Evolutionary conservation across 352 stramenopile genomes (phyloP).

Genomic region (Phytophthora podocarpi): DNA sequence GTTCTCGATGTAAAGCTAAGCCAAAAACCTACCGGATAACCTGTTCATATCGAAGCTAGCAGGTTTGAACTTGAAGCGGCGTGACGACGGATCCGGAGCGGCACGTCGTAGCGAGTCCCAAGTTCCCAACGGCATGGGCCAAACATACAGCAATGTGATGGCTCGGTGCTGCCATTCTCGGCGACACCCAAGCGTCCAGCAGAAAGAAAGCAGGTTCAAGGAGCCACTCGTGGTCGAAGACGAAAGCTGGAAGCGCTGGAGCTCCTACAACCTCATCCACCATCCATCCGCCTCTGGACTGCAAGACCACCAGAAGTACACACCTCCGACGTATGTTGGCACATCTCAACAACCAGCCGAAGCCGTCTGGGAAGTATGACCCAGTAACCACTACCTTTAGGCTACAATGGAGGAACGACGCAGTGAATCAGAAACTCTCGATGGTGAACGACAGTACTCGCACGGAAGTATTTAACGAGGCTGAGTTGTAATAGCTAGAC

Average conservation of each 20-base stretch:
- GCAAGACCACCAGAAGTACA: conserved; percentile 42
- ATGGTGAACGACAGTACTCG: no score
- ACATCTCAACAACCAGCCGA: conserved; percentile 48
- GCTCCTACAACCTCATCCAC: conserved; percentile 79
- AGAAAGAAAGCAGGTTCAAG: conserved; percentile 29
- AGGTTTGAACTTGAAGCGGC: no score
- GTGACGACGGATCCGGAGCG: no score
- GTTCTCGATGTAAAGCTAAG: no score
- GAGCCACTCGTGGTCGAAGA: conserved; percentile 82
- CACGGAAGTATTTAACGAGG: conserved; percentile 7
- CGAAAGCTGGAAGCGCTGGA: conserved; percentile 84
- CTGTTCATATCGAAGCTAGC: no score
- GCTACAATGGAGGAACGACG: no score
- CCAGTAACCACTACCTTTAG: no score
- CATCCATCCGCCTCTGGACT: conserved; percentile 32
- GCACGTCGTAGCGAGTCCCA: no score
- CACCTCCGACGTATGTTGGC: conserved; percentile 59
- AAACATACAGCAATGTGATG: conserved; percentile 22
- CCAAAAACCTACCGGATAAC: no score
- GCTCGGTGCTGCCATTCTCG: conserved; percentile 23
- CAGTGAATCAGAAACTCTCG: no score
- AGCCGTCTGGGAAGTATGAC: conserved; percentile 78
- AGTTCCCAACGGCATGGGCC: conserved; percentile 26
- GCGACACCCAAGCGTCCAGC: conserved; percentile 12
- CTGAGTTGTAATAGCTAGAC: no score